phyloP scores from a whole-genome alignment of 2,329 filamentous ascomycete species.

The Fusarium sp. region DNA sequence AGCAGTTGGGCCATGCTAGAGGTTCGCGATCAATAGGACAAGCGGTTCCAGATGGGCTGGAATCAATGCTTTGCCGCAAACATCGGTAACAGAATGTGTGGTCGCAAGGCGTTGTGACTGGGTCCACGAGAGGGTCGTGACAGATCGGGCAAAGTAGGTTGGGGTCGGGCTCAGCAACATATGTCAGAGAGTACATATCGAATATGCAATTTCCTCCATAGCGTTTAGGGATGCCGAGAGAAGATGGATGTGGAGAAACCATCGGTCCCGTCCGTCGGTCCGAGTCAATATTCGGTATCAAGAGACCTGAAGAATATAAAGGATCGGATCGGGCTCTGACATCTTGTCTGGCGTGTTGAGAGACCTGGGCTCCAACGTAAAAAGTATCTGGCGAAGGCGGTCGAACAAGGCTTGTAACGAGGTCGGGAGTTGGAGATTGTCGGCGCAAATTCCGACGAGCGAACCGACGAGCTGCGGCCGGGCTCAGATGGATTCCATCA shows the following conservation, averaged over 20 bases:
- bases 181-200: conserved; percentile 59
- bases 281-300: conserved; percentile 40
- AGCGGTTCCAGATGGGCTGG: conserved; percentile 54
- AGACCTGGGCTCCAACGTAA: conserved; percentile 46
- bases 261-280: conserved; percentile 51
- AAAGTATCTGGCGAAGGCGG: conserved; percentile 53
- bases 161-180: conserved; percentile 57
- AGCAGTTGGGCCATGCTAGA: conserved; percentile 53
- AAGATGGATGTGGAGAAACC: conserved; percentile 52
- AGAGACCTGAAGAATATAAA: conserved; percentile 24
- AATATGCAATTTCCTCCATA: conserved; percentile 55
- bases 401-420: conserved; percentile 55
- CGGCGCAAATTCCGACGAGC: conserved; percentile 52
- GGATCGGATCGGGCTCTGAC: conserved; percentile 23
- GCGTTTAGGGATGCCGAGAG: conserved; percentile 53
- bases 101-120: conserved; percentile 70
- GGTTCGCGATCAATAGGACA: conserved; percentile 70
- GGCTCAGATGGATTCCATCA: conserved; percentile 51
- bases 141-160: conserved; percentile 67
- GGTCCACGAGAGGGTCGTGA: conserved; percentile 68
- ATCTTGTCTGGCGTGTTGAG: conserved; percentile 40
- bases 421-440: conserved; percentile 53
- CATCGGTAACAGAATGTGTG: conserved; percentile 74
- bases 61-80: conserved; percentile 57
- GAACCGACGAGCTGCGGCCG: conserved; percentile 51